Base-by-base conservation (phyloP, 805 yeast species). In the Hanseniaspora vineae region DNA sequence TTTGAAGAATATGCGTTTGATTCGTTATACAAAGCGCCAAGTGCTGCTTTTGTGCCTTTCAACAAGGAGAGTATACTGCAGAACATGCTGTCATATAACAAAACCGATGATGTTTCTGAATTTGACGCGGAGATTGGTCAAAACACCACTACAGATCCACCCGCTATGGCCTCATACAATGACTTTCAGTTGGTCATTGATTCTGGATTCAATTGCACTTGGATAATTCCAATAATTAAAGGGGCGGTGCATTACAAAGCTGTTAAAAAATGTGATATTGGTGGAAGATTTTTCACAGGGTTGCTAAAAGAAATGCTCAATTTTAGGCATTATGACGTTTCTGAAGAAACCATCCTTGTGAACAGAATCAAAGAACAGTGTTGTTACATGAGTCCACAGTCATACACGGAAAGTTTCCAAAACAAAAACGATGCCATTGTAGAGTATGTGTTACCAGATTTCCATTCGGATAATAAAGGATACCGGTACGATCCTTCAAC, bases 1-100 rank as follows among this genome's bases (percentile, higher is more conserved):
- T 90, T 94, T 66, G 99, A 92, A 62, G 97, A 92, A 58, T 92
- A 81, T 58, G 95, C 86, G 2, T 84, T 92, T 58, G 71, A 71
- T 13, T 74, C 78, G 32, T 73, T 84, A 50, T 83, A 80, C 52
- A 71, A 95, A 50, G 75, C 84, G 19, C 76, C 84, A 0, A 71
- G 77, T 0, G 78, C 75, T 2, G 71, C 77, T 0, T 70, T 80
- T 49, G 72, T 77, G 2, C 88, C 89, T 2, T 84, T 87, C 80
- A 68, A 72, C 45, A 65, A 66, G 44, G 43, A 44, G 13, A 42
- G 35, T 5, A 48, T 51, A 3, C 46, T 46, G 5, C 44, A 52
- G 5, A 44, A 46, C 5, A 48, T 50, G 9, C 47, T 58, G 5
- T 56, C 57, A 2, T 62, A 61, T 13, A 56, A 58, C 44, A 52